phyloP scores from a whole-genome alignment of 768 basidiomycete genomes.

The Pisolithus marmoratus region DNA sequence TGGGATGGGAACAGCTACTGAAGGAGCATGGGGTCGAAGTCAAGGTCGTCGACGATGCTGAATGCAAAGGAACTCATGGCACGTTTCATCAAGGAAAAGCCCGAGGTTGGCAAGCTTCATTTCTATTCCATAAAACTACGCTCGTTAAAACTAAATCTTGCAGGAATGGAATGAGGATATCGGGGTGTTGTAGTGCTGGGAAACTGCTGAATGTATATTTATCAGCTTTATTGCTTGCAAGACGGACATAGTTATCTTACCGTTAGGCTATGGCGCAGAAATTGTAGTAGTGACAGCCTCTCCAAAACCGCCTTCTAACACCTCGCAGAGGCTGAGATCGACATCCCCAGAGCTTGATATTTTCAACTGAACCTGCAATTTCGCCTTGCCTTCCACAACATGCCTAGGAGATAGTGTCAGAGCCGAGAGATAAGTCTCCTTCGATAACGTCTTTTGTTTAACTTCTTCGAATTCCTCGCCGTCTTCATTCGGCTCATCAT shows the following conservation, averaged over 20 bases:
- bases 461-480: conserved; percentile 61
- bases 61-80: conserved; percentile 52
- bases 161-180: conserved; percentile 62
- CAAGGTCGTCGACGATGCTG: conserved; percentile 39
- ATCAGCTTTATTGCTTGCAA: neutral
- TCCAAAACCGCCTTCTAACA: conserved; percentile 28
- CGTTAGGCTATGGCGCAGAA: conserved; percentile 15
- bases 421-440: conserved; percentile 43
- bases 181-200: conserved; percentile 29
- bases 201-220: neutral
- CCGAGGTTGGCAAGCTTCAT: conserved; percentile 35
- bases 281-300: conserved; percentile 24
- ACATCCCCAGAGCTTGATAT: conserved; percentile 31
- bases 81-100: conserved; percentile 50
- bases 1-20: conserved; percentile 51
- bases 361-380: conserved; percentile 41
- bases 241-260: neutral
- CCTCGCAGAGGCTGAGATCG: conserved; percentile 35
- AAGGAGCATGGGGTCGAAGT: conserved; percentile 49
- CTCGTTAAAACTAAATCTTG: conserved; percentile 8
- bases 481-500: conserved; percentile 42
- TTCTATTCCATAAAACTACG: conserved; percentile 5
- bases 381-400: conserved; percentile 42
- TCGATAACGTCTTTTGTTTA: conserved; percentile 55
- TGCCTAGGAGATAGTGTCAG: conserved; percentile 32